These are phyloP conservation scores for Trichoderma orchidacearum DNA, from an alignment of 495 filamentous ascomycete genomes.

Conservation along the genomic window DNA sequence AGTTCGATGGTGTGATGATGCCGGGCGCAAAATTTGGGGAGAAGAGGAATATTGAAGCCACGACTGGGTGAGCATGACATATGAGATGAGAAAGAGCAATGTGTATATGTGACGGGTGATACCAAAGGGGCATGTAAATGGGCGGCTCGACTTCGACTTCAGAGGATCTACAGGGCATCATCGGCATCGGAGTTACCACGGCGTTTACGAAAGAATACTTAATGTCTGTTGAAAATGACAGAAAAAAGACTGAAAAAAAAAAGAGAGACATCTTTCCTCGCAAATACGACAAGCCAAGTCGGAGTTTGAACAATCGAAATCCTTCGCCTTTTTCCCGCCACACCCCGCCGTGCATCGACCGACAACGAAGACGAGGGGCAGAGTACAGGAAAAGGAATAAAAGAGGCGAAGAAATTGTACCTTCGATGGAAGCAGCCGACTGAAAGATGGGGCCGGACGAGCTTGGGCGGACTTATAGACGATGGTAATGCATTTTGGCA, in stretches of 20 bases:
- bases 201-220: background rate
- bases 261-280: background rate
- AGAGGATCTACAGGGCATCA: background rate
- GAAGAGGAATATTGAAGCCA: background rate
- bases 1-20: constrained; percentile 27
- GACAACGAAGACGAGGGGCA: background rate
- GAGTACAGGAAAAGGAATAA: background rate
- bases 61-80: background rate
- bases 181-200: background rate
- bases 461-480: background rate
- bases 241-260: background rate
- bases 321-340: background rate
- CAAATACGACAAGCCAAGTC: background rate
- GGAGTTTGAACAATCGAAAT: background rate
- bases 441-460: background rate
- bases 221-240: background rate
- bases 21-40: background rate
- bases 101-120: constrained; percentile 1
- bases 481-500: background rate
- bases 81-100: background rate
- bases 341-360: background rate
- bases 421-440: too few relatives aligned
- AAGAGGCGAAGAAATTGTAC: background rate
- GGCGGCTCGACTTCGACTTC: background rate
- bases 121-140: background rate